Percentiles rank a stretch among this genome's conserved stretches.
Conservation (phyloP, 495 filamentous ascomycete genomes). For the Tricharina praecox region DNA sequence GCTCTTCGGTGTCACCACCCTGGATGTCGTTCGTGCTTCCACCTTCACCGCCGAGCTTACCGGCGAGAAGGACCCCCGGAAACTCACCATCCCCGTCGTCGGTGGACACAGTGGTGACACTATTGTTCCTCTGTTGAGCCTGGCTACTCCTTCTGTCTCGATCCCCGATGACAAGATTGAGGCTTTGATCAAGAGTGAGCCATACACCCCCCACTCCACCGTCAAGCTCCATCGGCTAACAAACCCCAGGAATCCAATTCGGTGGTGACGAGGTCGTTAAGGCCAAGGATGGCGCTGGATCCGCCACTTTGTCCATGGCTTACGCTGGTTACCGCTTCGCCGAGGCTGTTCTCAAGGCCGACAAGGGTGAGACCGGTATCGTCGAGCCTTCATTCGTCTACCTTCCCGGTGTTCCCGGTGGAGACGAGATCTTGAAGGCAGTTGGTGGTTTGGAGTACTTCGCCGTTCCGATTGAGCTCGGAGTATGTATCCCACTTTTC, state of each 20-base stretch:
- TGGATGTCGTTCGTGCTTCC: slow-evolving; percentile 94
- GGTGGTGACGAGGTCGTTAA: slow-evolving; percentile 97
- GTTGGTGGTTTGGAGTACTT: slow-evolving; percentile 75
- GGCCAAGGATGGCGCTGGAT: slow-evolving; percentile 90
- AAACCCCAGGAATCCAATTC: slow-evolving; percentile 61
- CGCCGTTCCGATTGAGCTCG: slow-evolving; percentile 85
- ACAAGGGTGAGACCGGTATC: slow-evolving; percentile 68
- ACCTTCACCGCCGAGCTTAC: slow-evolving; percentile 81
- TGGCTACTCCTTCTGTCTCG: slow-evolving; percentile 57
- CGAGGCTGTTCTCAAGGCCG: slow-evolving; percentile 65
- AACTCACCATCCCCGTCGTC: slow-evolving; percentile 74
- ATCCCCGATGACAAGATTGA: slow-evolving; percentile 78
- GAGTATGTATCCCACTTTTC: slow-evolving; percentile 42
- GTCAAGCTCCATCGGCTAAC: too few relatives aligned
- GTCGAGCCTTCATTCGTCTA: slow-evolving; percentile 91
- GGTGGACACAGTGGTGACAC: slow-evolving; percentile 96
- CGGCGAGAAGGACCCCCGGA: slow-evolving; percentile 63
- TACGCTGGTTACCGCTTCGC: slow-evolving; percentile 90
- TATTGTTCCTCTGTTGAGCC: slow-evolving; percentile 93
- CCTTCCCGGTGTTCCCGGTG: slow-evolving; percentile 74
- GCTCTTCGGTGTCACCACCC: slow-evolving; percentile 93
- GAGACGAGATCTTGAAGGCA: slow-evolving; percentile 63
- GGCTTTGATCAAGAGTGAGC: slow-evolving; percentile 64
- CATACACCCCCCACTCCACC: too few relatives aligned
- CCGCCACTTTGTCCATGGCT: slow-evolving; percentile 94